Evolutionary conservation across 257 asterid species (phyloP).

Genomic region (Oldenlandia corymbosa): DNA sequence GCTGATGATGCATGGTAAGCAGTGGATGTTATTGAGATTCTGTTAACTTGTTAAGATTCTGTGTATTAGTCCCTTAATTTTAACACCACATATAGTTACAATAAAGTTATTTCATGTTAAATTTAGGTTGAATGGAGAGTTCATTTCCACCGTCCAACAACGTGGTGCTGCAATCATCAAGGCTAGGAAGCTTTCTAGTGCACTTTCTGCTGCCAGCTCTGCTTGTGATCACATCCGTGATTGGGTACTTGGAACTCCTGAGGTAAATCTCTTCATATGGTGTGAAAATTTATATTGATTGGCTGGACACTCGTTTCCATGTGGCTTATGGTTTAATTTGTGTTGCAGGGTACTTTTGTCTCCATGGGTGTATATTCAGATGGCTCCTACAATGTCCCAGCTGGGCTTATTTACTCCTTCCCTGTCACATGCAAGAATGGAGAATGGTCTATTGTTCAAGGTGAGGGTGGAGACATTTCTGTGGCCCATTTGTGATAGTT

Average conservation of each 20-base stretch:
- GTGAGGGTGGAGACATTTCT: conserved; percentile 32
- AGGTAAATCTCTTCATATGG: conserved; percentile 35
- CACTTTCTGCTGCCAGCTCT: conserved; percentile 95
- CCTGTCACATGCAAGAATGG: conserved; percentile 94
- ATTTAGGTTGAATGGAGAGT: conserved; percentile 73
- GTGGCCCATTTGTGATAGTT: not conserved
- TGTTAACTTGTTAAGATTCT: not conserved
- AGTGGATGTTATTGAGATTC: not conserved
- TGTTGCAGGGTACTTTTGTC: conserved; percentile 71
- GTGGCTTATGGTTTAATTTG: not conserved
- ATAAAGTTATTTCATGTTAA: not conserved
- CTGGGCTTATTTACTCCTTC: conserved; percentile 85
- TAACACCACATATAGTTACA: not conserved
- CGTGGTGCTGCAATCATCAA: conserved; percentile 98
- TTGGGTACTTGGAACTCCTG: conserved; percentile 97
- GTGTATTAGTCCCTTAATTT: not conserved
- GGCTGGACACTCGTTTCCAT: not conserved
- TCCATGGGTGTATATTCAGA: conserved; percentile 99
- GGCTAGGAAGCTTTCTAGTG: conserved; percentile 91
- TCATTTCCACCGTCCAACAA: conserved; percentile 79
- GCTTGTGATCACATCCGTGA: conserved; percentile 97
- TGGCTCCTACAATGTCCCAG: conserved; percentile 84
- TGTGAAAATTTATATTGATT: not conserved
- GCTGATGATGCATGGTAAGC: conserved; percentile 70
- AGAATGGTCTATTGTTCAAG: conserved; percentile 89